These are phyloP conservation scores for Penicillium psychrofluorescens DNA, from an alignment of 495 filamentous ascomycete genomes.

Conservation along the genomic window DNA sequence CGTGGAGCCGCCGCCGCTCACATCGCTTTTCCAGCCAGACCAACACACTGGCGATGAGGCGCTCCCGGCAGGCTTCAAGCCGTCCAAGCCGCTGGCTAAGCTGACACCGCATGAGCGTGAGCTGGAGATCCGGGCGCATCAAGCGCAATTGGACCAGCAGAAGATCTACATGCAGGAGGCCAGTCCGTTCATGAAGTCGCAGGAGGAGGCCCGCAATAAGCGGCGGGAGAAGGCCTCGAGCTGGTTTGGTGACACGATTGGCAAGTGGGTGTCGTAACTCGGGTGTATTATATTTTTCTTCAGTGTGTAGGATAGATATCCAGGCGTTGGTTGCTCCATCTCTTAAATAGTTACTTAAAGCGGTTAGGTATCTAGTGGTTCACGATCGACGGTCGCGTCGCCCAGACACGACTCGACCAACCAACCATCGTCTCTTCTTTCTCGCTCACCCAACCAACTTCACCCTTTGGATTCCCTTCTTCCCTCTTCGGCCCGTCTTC, in stretches of 20 bases:
- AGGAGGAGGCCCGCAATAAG: conserved; percentile 48
- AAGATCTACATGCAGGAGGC: conserved; percentile 47
- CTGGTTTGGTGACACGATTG: conserved; percentile 46
- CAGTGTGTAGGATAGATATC: background rate
- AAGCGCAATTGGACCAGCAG: conserved; percentile 52
- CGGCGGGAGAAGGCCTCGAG: conserved; percentile 52
- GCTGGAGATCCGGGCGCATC: conserved; percentile 57
- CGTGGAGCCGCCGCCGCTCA: conserved; percentile 27
- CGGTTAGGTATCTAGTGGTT: too few species aligned
- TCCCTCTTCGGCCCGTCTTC: too few species aligned
- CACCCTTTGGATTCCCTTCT: too few species aligned
- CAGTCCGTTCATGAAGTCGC: conserved; percentile 45
- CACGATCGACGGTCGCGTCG: too few species aligned
- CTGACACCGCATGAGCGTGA: conserved; percentile 56
- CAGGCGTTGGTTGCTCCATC: background rate
- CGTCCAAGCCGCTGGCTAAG: conserved; percentile 49
- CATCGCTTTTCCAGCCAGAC: conserved; percentile 32
- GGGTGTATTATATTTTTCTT: too few species aligned
- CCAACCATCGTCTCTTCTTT: too few species aligned
- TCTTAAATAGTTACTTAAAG: too few species aligned
- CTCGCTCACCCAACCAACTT: too few species aligned
- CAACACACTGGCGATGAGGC: conserved; percentile 25
- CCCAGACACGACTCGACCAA: too few species aligned
- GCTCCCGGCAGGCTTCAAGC: conserved; percentile 28
- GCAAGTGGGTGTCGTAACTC: conserved; percentile 34